Percentiles rank a stretch among this genome's conserved stretches.
phyloP scores from a whole-genome alignment of 129 eudicot genomes.

The Lactuca saligna region DNA sequence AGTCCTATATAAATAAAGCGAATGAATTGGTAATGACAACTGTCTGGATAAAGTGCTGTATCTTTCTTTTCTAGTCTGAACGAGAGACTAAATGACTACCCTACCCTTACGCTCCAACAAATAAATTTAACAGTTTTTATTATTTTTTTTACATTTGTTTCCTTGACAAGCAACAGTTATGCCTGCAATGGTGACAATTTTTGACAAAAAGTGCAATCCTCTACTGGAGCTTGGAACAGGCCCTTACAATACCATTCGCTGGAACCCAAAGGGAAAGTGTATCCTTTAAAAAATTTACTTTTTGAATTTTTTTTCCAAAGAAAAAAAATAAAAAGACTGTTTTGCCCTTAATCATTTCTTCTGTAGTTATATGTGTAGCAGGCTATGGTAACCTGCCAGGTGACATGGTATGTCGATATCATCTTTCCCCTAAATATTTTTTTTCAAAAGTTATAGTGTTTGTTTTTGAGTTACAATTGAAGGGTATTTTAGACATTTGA shows the following conservation, averaged over 20 bases:
- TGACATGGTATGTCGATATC: conserved; percentile 67
- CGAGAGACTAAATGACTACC: no score
- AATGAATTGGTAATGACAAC: no score
- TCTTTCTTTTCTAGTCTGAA: no score
- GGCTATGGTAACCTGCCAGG: conserved; percentile 97
- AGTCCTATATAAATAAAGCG: no score
- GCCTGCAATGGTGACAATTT: conserved; percentile 95
- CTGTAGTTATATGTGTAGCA: conserved; percentile 84
- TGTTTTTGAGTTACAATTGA: no score
- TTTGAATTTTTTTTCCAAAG: not conserved
- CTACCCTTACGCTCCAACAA: no score
- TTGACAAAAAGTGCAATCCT: conserved; percentile 91
- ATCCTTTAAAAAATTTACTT: conserved; percentile 48
- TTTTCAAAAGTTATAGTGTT: not conserved
- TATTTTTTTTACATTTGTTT: conserved; percentile 22
- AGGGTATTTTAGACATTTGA: not conserved
- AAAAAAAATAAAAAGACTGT: conserved; percentile 3
- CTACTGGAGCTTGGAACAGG: conserved; percentile 91
- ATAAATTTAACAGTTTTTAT: no score
- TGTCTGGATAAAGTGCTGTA: no score
- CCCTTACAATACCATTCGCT: conserved; percentile 89
- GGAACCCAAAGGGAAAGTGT: conserved; percentile 97
- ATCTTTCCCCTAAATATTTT: not conserved
- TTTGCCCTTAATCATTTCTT: conserved; percentile 52
- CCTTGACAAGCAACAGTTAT: conserved; percentile 67